Percentiles rank a stretch among this genome's conserved stretches.
Conservation (phyloP, 306 rosid species). For the Gastrolobium bilobum region DNA sequence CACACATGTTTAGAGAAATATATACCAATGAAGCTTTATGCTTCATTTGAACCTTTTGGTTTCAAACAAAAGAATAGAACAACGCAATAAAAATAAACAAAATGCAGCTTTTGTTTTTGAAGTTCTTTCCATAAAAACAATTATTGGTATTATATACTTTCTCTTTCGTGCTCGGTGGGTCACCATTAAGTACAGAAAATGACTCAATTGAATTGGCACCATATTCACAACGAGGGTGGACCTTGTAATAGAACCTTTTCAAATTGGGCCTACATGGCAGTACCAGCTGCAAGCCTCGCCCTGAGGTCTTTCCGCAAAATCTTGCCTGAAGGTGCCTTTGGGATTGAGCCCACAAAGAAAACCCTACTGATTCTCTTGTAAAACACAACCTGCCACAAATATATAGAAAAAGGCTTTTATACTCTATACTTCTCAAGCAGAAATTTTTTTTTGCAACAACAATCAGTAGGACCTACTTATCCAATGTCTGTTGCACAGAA, state of each 20-base stretch:
- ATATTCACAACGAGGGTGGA: neutral
- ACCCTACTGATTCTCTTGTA: slow-evolving; percentile 71
- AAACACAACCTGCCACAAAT: slow-evolving; percentile 63
- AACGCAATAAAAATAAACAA: too few relatives aligned
- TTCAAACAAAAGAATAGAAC: too few relatives aligned
- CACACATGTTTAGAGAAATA: too few relatives aligned
- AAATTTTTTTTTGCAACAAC: too few relatives aligned
- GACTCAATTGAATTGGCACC: neutral
- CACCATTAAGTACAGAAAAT: neutral
- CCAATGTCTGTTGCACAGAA: too few relatives aligned
- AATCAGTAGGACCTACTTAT: too few relatives aligned
- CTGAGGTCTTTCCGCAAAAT: slow-evolving; percentile 69
- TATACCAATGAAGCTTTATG: too few relatives aligned
- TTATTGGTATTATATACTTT: neutral
- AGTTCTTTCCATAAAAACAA: too few relatives aligned
- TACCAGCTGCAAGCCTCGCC: slow-evolving; percentile 49
- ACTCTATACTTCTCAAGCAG: too few relatives aligned
- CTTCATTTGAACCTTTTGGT: too few relatives aligned
- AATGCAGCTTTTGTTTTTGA: too few relatives aligned
- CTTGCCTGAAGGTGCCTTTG: slow-evolving; percentile 74
- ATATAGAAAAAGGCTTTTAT: too few relatives aligned
- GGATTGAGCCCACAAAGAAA: slow-evolving; percentile 66
- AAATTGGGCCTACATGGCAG: slow-evolving; percentile 36
- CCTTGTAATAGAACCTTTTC: neutral
- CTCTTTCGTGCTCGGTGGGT: neutral